These are phyloP conservation scores for Fusarium sp. DNA, from an alignment of 2,329 filamentous ascomycete genomes.

Conservation along the genomic window DNA sequence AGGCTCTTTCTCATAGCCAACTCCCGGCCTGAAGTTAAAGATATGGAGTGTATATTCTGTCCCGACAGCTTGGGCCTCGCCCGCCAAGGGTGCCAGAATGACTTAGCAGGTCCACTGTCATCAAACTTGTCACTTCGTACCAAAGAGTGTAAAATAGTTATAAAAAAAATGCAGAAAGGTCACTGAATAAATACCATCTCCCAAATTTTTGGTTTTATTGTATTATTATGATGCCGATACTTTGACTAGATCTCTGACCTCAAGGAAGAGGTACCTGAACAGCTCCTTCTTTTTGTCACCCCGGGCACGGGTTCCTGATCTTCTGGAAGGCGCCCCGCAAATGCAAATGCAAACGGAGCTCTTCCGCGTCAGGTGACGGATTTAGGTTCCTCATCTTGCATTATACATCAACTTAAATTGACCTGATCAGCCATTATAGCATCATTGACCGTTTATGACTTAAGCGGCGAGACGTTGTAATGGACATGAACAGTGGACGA, in stretches of 20 bases:
- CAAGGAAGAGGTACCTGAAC: neutral
- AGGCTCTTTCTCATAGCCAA: too few species aligned
- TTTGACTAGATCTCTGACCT: neutral
- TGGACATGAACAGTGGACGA: conserved; percentile 27
- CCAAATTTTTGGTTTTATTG: neutral
- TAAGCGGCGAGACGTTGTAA: neutral
- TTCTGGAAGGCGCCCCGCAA: conserved; percentile 26
- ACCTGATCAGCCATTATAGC: neutral
- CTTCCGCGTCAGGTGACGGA: conserved; percentile 25
- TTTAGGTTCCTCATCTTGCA: neutral
- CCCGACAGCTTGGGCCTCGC: conserved; percentile 5
- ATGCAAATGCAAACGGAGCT: conserved; percentile 15
- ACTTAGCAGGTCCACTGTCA: neutral
- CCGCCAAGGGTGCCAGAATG: neutral
- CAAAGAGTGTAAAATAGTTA: neutral
- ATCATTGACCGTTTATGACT: neutral
- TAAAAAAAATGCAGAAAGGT: neutral
- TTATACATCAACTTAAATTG: conserved; percentile 4
- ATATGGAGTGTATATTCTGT: neutral
- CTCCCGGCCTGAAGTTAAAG: neutral
- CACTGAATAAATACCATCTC: neutral
- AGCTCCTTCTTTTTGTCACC: neutral
- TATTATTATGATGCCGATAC: neutral
- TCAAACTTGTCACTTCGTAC: neutral
- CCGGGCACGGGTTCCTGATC: neutral